Evolutionary conservation across 805 yeast species (phyloP).

Genomic region (Wickerhamiella allomyrinae): DNA sequence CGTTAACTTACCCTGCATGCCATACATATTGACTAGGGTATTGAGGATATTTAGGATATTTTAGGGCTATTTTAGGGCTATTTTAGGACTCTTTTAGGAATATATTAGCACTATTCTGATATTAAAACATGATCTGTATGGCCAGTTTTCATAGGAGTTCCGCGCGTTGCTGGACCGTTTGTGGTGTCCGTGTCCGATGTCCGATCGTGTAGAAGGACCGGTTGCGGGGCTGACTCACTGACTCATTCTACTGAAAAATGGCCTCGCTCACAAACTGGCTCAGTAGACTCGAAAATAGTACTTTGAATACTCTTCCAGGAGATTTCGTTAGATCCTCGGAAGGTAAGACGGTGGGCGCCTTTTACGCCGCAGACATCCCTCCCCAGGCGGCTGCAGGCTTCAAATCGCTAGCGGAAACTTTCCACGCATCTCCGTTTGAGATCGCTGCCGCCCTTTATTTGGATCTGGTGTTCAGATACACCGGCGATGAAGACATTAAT

Average conservation of each 20-base stretch:
- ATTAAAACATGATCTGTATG: too few relatives aligned
- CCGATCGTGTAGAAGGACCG: too few relatives aligned
- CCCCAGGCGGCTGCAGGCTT: constrained; percentile 12
- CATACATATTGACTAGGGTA: too few relatives aligned
- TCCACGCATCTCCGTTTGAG: constrained; percentile 29
- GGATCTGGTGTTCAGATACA: constrained; percentile 57
- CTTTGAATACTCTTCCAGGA: constrained; percentile 75
- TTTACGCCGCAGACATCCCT: constrained; percentile 26
- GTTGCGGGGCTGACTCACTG: not conserved
- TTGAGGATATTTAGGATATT: too few relatives aligned
- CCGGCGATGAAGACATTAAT: constrained; percentile 92
- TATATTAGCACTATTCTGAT: too few relatives aligned
- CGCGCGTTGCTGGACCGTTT: too few relatives aligned
- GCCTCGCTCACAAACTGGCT: constrained; percentile 8
- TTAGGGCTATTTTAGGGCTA: too few relatives aligned
- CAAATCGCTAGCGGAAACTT: constrained; percentile 11
- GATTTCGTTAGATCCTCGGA: constrained; percentile 70
- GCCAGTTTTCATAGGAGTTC: too few relatives aligned
- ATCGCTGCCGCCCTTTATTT: constrained; percentile 53
- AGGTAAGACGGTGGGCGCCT: constrained; percentile 53
- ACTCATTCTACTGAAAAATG: not conserved
- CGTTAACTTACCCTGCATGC: too few relatives aligned
- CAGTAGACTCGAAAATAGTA: constrained; percentile 31
- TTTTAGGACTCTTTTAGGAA: too few relatives aligned
- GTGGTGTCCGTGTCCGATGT: too few relatives aligned